Evolutionary conservation across 371 early-diverging fungal genomes (phyloP).

Genomic region (Mortierella sp.): DNA sequence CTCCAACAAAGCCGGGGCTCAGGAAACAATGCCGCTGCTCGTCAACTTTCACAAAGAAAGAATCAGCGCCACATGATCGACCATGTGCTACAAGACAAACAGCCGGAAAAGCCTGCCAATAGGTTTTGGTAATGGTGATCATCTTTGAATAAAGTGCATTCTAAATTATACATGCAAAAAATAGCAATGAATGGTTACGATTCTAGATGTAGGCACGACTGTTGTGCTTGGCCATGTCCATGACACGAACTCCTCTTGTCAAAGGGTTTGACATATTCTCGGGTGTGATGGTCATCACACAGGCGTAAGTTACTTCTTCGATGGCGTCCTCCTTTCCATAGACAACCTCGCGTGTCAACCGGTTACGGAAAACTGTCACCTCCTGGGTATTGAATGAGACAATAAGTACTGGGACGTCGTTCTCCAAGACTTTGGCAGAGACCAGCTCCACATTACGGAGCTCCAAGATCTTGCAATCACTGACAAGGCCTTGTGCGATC

Average conservation of each 20-base stretch:
- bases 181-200: too few relatives aligned
- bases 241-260: constrained; percentile 93
- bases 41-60: constrained; percentile 37
- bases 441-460: constrained; percentile 88
- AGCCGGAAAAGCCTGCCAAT: background rate
- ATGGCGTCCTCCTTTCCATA: constrained; percentile 92
- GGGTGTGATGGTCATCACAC: constrained; percentile 89
- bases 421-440: constrained; percentile 90
- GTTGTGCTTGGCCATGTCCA: constrained; percentile 86
- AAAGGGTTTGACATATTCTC: constrained; percentile 87
- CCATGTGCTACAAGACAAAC: constrained; percentile 27
- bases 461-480: constrained; percentile 95
- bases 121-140: constrained; percentile 5
- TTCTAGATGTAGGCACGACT: constrained; percentile 55
- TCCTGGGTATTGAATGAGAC: constrained; percentile 95
- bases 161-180: too few relatives aligned
- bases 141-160: background rate
- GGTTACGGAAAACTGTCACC: constrained; percentile 92
- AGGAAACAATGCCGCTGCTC: background rate
- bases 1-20: background rate
- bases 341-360: constrained; percentile 82
- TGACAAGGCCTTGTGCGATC: constrained; percentile 85
- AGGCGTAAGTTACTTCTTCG: constrained; percentile 86
- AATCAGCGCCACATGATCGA: constrained; percentile 41
- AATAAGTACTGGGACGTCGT: constrained; percentile 90